These are phyloP conservation scores for Suhomyces atakaporum DNA, from an alignment of 1,139 yeast genomes.

Conservation along the genomic window DNA sequence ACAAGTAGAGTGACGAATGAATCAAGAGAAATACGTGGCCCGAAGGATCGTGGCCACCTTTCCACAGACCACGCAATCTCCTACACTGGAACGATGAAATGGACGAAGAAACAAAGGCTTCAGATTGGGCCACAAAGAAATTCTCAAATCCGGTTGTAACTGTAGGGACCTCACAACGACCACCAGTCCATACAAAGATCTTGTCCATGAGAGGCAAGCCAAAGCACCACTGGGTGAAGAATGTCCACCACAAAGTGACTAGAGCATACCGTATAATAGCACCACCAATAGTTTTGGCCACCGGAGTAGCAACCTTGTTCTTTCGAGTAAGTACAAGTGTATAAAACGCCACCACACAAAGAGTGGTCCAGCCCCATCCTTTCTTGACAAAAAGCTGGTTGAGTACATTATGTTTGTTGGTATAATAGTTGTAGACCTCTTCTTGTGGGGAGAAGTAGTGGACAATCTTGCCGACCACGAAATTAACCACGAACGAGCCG, in stretches of 20 bases:
- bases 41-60: slow-evolving; percentile 94
- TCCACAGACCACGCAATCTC: slow-evolving; percentile 69
- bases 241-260: slow-evolving; percentile 76
- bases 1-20: slow-evolving; percentile 67
- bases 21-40: slow-evolving; percentile 87
- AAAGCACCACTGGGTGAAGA: slow-evolving; percentile 88
- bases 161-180: slow-evolving; percentile 52
- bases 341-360: slow-evolving; percentile 33
- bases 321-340: slow-evolving; percentile 10
- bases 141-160: slow-evolving; percentile 9
- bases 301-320: neutral
- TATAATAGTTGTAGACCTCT: slow-evolving; percentile 56
- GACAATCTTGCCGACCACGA: slow-evolving; percentile 35
- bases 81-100: slow-evolving; percentile 60
- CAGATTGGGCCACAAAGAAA: slow-evolving; percentile 9
- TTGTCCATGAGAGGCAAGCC: slow-evolving; percentile 90
- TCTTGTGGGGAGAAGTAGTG: slow-evolving; percentile 36
- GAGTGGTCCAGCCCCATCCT: slow-evolving; percentile 94
- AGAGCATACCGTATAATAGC: slow-evolving; percentile 43
- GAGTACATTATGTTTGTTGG: slow-evolving; percentile 62
- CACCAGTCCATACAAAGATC: slow-evolving; percentile 80
- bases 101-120: slow-evolving; percentile 19
- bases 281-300: slow-evolving; percentile 3
- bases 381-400: slow-evolving; percentile 77
- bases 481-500: slow-evolving; percentile 34